These are phyloP conservation scores for Colletotrichum orbiculare DNA, from an alignment of 2,329 filamentous ascomycete species.

Conservation along the genomic window DNA sequence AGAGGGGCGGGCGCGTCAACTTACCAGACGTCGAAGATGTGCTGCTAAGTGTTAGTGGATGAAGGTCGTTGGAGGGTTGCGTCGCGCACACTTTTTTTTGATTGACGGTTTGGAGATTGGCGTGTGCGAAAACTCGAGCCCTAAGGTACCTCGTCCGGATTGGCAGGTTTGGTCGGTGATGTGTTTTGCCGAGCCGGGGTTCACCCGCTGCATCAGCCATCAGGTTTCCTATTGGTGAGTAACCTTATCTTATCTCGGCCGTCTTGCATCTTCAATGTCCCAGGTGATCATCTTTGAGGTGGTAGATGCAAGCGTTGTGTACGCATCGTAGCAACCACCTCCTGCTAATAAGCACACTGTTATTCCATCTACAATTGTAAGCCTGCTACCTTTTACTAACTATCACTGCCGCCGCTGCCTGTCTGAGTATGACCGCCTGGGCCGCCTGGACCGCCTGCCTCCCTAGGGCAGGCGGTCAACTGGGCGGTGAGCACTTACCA, in stretches of 20 bases:
- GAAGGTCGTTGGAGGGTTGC: conserved; percentile 15
- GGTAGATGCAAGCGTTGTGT: no score
- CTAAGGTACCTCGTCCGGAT: conserved; percentile 11
- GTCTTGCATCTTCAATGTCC: no score
- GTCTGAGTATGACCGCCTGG: no score
- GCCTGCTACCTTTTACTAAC: no score
- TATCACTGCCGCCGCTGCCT: no score
- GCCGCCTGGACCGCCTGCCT: no score
- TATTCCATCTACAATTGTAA: no score
- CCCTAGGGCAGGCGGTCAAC: neutral
- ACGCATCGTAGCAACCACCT: no score
- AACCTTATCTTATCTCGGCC: no score
- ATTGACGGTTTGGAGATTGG: conserved; percentile 1
- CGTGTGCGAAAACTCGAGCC: conserved; percentile 21
- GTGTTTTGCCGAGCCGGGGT: conserved; percentile 26
- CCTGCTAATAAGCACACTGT: no score
- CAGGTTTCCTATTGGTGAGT: no score
- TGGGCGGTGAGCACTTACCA: conserved; percentile 2
- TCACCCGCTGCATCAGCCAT: neutral
- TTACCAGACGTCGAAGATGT: conserved; percentile 37
- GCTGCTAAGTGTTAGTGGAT: conserved; percentile 35
- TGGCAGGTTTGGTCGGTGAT: neutral
- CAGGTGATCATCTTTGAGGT: no score
- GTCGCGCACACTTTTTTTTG: conserved; percentile 32
- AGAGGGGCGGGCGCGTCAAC: conserved; percentile 36